Percentiles rank a stretch among this genome's conserved stretches.
Conservation (phyloP, 768 basidiomycete species). For the Piloderma croceum region DNA sequence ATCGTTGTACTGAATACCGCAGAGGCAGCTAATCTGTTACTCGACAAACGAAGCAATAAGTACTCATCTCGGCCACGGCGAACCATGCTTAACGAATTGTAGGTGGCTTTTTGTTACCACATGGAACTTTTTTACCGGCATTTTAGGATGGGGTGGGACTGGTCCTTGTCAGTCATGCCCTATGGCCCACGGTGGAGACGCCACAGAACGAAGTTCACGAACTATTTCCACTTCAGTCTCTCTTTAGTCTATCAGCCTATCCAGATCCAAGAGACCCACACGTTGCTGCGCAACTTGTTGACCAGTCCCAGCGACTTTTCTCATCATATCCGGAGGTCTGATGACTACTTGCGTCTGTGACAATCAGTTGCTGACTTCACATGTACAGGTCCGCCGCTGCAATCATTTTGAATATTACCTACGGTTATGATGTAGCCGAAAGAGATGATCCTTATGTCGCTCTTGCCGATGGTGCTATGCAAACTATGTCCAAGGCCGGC, state of each 20-base stretch:
- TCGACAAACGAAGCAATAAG: constrained; percentile 39
- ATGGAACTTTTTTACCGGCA: background rate
- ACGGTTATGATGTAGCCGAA: constrained; percentile 33
- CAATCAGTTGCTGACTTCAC: background rate
- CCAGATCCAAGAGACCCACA: constrained; percentile 32
- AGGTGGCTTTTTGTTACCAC: constrained; percentile 11
- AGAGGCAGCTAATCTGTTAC: constrained; percentile 35
- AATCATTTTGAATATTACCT: constrained; percentile 37
- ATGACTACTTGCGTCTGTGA: background rate
- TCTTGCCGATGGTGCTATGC: constrained; percentile 35
- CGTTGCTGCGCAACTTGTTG: constrained; percentile 33
- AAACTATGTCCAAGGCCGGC: constrained; percentile 31
- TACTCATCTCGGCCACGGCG: constrained; percentile 41
- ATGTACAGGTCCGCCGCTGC: constrained; percentile 29
- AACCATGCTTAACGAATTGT: constrained; percentile 43
- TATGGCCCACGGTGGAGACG: constrained; percentile 33
- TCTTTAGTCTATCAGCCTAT: constrained; percentile 22
- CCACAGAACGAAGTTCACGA: constrained; percentile 35
- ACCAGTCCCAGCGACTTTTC: constrained; percentile 32
- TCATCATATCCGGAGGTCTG: constrained; percentile 32
- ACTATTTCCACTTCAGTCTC: constrained; percentile 28
- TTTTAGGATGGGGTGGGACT: constrained; percentile 42
- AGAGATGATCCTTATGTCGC: constrained; percentile 36
- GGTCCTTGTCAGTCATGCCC: constrained; percentile 38
- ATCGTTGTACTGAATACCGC: constrained; percentile 43